Percentiles rank a stretch among this genome's conserved stretches.
phyloP scores from a whole-genome alignment of 768 basidiomycete genomes.

The Exidia glandulosa region DNA sequence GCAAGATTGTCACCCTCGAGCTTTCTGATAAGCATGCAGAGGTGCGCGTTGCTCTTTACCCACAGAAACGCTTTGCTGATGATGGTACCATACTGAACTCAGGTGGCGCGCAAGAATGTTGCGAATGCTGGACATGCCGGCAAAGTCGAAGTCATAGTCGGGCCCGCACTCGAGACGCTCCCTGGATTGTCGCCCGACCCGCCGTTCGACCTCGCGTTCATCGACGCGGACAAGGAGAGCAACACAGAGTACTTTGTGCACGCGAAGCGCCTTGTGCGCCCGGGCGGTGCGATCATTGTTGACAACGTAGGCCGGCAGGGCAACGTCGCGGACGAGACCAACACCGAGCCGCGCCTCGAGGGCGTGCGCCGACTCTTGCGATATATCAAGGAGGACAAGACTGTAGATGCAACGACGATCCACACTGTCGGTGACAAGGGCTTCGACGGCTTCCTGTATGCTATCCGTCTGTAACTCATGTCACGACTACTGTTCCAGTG shows the following conservation, averaged over 20 bases:
- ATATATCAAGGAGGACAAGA: slow-evolving; percentile 36
- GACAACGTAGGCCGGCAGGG: slow-evolving; percentile 51
- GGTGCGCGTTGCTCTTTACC: slow-evolving; percentile 2
- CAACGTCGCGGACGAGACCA: slow-evolving; percentile 30
- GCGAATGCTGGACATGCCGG: slow-evolving; percentile 37
- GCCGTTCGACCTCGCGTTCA: slow-evolving; percentile 58
- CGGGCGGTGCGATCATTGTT: slow-evolving; percentile 53
- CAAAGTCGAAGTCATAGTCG: slow-evolving; percentile 40
- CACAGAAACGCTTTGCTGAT: background rate
- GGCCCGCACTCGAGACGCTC: slow-evolving; percentile 41
- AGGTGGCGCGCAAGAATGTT: slow-evolving; percentile 53
- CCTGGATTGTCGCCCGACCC: slow-evolving; percentile 33
- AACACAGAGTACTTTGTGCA: slow-evolving; percentile 48
- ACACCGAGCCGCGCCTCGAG: slow-evolving; percentile 25
- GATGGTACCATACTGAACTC: background rate
- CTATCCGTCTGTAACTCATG: slow-evolving; percentile 15
- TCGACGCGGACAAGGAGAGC: slow-evolving; percentile 57
- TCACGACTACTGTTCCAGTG: too few species aligned
- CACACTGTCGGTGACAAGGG: slow-evolving; percentile 40
- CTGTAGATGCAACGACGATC: slow-evolving; percentile 41
- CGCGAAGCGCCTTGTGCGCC: slow-evolving; percentile 46
- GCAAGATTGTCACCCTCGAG: slow-evolving; percentile 22
- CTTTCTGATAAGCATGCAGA: slow-evolving; percentile 19
- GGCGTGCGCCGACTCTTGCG: slow-evolving; percentile 38
- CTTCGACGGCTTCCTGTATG: slow-evolving; percentile 44